These are phyloP conservation scores for Thielaviopsis punctulata DNA, from an alignment of 2,329 filamentous ascomycete species.

Conservation along the genomic window DNA sequence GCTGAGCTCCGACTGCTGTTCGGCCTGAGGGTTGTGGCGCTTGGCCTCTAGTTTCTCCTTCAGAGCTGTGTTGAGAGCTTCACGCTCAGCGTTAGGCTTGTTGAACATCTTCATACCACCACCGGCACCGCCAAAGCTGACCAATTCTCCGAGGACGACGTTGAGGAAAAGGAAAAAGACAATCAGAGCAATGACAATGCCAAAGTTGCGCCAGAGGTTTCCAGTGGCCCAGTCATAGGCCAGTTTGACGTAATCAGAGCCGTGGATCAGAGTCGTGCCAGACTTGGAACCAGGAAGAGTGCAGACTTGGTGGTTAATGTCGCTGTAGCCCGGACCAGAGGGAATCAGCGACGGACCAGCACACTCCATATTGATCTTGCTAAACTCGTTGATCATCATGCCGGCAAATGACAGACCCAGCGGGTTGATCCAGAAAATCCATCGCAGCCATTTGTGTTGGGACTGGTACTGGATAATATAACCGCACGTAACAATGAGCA, in stretches of 20 bases:
- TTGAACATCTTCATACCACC: conserved; percentile 71
- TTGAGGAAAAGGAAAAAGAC: conserved; percentile 60
- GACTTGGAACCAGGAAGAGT: conserved; percentile 55
- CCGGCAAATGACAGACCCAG: conserved; percentile 58
- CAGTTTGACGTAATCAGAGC: conserved; percentile 49
- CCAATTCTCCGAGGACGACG: conserved; percentile 58
- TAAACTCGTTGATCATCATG: conserved; percentile 80
- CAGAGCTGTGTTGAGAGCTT: conserved; percentile 47
- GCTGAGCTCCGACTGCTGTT: conserved; percentile 31
- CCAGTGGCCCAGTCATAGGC: conserved; percentile 48
- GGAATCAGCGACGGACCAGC: conserved; percentile 52
- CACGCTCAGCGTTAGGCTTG: conserved; percentile 50
- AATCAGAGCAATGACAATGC: conserved; percentile 62
- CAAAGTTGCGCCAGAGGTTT: conserved; percentile 70
- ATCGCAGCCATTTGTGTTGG: conserved; percentile 59
- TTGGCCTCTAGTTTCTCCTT: conserved; percentile 39
- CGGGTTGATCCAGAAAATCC: conserved; percentile 65
- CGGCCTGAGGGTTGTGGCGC: conserved; percentile 23
- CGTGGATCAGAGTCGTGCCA: conserved; percentile 46
- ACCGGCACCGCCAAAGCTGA: conserved; percentile 55
- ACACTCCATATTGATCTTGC: conserved; percentile 50
- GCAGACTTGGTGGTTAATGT: conserved; percentile 64
- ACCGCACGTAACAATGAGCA: conserved; percentile 67
- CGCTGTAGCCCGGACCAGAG: conserved; percentile 47
- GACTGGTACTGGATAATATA: conserved; percentile 68